A percentile compares a stretch with the other conserved stretches of the same genome.
These are phyloP conservation scores for Puya raimondii DNA, from an alignment of 176 grass and related monocot genomes.

Conservation along the genomic window DNA sequence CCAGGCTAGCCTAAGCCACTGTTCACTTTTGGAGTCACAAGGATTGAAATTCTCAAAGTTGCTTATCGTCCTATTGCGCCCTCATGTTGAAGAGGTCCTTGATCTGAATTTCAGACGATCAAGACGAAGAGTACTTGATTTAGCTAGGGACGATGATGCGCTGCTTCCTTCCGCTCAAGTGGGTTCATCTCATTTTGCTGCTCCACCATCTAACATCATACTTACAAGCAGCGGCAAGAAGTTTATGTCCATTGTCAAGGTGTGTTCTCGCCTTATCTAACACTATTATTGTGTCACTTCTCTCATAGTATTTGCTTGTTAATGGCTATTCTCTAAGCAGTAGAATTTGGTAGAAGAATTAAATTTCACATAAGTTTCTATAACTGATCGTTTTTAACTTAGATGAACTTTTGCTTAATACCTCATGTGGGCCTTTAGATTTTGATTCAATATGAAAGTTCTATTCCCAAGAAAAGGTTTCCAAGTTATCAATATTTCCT, in stretches of 20 bases:
- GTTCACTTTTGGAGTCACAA: conserved; percentile 56
- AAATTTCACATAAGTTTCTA: neutral
- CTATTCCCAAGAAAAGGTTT: no score
- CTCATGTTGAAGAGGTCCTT: conserved; percentile 86
- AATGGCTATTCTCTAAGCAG: neutral
- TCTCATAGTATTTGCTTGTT: conserved; percentile 4
- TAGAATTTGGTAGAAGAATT: neutral
- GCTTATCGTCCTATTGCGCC: conserved; percentile 62
- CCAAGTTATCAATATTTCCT: no score
- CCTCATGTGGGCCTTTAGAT: no score
- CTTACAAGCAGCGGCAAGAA: conserved; percentile 74
- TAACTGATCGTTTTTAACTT: no score
- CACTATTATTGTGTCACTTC: neutral
- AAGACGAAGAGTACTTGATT: conserved; percentile 60
- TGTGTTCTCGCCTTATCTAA: conserved; percentile 25
- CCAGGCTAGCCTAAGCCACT: conserved; percentile 75
- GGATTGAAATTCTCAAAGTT: conserved; percentile 89
- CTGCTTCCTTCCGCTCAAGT: conserved; percentile 40
- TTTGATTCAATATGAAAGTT: no score
- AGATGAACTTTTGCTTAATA: no score
- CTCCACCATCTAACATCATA: conserved; percentile 44
- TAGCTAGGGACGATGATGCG: conserved; percentile 51
- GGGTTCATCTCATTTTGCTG: conserved; percentile 30
- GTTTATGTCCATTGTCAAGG: conserved; percentile 79
- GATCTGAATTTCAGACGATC: conserved; percentile 89